Evolutionary conservation across 2,329 filamentous ascomycete genomes (phyloP).

Genomic region (Curvularia sp.): DNA sequence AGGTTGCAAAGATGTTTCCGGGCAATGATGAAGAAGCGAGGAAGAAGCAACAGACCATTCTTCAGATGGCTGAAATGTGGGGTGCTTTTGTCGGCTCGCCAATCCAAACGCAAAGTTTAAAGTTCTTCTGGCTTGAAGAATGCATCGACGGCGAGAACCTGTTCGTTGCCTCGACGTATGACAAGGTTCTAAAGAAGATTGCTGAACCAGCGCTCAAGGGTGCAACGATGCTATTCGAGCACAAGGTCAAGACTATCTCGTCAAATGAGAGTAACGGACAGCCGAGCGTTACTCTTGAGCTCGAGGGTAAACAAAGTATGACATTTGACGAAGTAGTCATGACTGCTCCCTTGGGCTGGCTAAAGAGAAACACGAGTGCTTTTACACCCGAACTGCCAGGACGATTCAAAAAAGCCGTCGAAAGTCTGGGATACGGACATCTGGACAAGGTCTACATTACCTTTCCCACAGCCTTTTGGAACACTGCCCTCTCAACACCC

Average conservation of each 20-base stretch:
- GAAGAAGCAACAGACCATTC: slow-evolving; percentile 57
- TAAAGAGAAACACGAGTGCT: slow-evolving; percentile 48
- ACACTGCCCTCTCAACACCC: slow-evolving; percentile 31
- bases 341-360: slow-evolving; percentile 70
- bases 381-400: slow-evolving; percentile 69
- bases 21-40: slow-evolving; percentile 48
- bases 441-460: slow-evolving; percentile 70
- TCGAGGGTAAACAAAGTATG: slow-evolving; percentile 55
- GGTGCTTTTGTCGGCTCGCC: slow-evolving; percentile 74
- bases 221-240: slow-evolving; percentile 62
- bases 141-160: slow-evolving; percentile 75
- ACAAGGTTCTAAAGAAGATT: slow-evolving; percentile 65
- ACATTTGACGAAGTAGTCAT: slow-evolving; percentile 73
- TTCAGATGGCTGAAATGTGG: slow-evolving; percentile 70
- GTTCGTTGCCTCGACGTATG: slow-evolving; percentile 68
- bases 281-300: slow-evolving; percentile 51
- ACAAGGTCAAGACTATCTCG: slow-evolving; percentile 56
- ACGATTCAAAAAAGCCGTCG: slow-evolving; percentile 66
- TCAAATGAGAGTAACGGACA: slow-evolving; percentile 28
- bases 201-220: slow-evolving; percentile 63
- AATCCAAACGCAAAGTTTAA: slow-evolving; percentile 70
- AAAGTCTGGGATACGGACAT: slow-evolving; percentile 71
- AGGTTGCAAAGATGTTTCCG: slow-evolving; percentile 55
- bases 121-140: slow-evolving; percentile 80
- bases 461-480: slow-evolving; percentile 81